These are phyloP conservation scores for Thelonectria rubi DNA, from an alignment of 2,329 filamentous ascomycete genomes.

Conservation along the genomic window DNA sequence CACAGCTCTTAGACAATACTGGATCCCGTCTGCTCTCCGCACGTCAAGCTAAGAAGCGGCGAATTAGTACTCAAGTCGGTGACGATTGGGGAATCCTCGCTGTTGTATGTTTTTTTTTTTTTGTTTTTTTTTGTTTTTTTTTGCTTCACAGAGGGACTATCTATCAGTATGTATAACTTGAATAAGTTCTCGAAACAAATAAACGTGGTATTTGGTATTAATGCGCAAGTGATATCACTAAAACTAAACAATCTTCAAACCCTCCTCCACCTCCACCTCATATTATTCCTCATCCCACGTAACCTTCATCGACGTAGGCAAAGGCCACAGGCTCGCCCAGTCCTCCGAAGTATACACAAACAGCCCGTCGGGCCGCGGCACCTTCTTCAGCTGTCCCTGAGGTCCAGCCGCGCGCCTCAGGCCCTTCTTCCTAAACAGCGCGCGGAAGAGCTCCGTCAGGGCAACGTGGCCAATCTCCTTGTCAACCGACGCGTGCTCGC, in stretches of 20 bases:
- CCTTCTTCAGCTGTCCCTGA: slow-evolving; percentile 74
- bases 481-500: slow-evolving; percentile 70
- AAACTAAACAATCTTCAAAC: background rate
- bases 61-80: no score
- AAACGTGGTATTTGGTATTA: no score
- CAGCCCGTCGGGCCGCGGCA: slow-evolving; percentile 63
- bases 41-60: no score
- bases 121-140: no score
- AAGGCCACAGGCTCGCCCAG: slow-evolving; percentile 60
- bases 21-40: no score
- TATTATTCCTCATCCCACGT: slow-evolving; percentile 55
- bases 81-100: no score
- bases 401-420: slow-evolving; percentile 68
- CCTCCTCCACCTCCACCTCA: background rate
- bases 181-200: no score
- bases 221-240: no score
- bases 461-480: slow-evolving; percentile 68
- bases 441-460: slow-evolving; percentile 73
- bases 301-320: slow-evolving; percentile 64
- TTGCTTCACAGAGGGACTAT: no score
- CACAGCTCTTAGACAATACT: no score
- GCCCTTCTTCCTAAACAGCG: slow-evolving; percentile 68
- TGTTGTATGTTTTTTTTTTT: no score
- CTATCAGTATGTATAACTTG: no score
- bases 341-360: slow-evolving; percentile 73